Evolutionary conservation across 2,329 filamentous ascomycete genomes (phyloP).

Genomic region (Ophiocordyceps robertsii): DNA sequence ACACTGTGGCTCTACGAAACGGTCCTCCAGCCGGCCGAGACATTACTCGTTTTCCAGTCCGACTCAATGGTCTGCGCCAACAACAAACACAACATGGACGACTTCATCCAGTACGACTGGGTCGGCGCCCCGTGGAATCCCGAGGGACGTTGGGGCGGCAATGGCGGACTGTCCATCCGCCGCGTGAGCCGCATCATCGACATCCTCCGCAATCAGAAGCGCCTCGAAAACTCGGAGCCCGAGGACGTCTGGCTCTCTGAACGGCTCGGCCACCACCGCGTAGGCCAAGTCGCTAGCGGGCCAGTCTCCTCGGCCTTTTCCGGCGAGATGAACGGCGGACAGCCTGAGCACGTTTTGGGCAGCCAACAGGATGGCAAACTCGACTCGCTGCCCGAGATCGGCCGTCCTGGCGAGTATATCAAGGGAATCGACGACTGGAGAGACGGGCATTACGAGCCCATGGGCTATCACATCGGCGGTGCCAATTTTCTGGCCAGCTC

Average conservation of each 20-base stretch:
- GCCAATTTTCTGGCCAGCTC: conserved; percentile 29
- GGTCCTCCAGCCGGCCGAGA: conserved; percentile 34
- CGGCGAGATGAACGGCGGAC: conserved; percentile 31
- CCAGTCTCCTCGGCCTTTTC: conserved; percentile 33
- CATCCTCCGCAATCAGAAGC: conserved; percentile 32
- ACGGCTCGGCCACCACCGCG: conserved; percentile 33
- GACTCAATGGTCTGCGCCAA: conserved; percentile 45
- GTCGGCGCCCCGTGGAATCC: conserved; percentile 36
- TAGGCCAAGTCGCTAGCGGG: conserved; percentile 36
- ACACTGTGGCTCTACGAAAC: conserved; percentile 37
- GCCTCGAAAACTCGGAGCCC: conserved; percentile 28
- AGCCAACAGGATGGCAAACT: too few relatives aligned
- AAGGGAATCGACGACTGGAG: conserved; percentile 35
- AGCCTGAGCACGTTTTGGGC: conserved; percentile 3
- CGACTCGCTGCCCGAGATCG: conserved; percentile 7
- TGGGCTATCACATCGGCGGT: conserved; percentile 43
- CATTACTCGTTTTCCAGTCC: conserved; percentile 39
- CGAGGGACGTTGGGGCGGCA: conserved; percentile 29
- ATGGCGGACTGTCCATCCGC: conserved; percentile 38
- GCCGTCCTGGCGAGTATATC: conserved; percentile 18
- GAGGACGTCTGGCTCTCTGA: conserved; percentile 45
- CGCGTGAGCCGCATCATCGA: conserved; percentile 39
- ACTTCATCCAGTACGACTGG: conserved; percentile 40
- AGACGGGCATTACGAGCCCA: conserved; percentile 38
- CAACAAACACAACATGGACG: conserved; percentile 29